phyloP scores from a whole-genome alignment of 2,329 filamentous ascomycete genomes.

The Atkinsonella hypoxylon region DNA sequence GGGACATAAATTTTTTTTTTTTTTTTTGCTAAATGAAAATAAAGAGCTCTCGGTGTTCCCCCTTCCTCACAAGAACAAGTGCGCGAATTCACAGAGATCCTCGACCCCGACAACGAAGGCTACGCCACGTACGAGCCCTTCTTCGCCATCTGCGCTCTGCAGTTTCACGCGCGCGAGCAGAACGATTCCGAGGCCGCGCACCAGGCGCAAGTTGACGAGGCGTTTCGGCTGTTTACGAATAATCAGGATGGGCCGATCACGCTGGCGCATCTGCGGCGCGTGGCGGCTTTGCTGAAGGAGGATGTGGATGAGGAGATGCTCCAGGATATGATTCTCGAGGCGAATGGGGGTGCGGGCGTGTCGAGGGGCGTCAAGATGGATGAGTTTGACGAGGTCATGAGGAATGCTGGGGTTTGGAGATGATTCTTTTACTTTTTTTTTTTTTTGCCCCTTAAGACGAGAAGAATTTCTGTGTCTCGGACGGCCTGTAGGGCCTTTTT shows the following conservation, averaged over 20 bases:
- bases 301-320: constrained; percentile 73
- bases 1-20: background rate
- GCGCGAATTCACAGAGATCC: constrained; percentile 60
- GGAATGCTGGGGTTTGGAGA: constrained; percentile 69
- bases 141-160: constrained; percentile 77
- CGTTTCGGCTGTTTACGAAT: constrained; percentile 69
- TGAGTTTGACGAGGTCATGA: constrained; percentile 83
- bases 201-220: constrained; percentile 62
- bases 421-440: constrained; percentile 25
- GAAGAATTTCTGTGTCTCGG: too few relatives aligned
- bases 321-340: constrained; percentile 89
- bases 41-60: constrained; percentile 63
- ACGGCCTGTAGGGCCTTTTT: background rate
- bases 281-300: constrained; percentile 74
- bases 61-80: constrained; percentile 55
- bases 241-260: constrained; percentile 52
- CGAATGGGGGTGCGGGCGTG: constrained; percentile 68
- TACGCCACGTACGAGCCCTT: constrained; percentile 72
- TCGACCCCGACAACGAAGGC: constrained; percentile 74
- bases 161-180: constrained; percentile 53
- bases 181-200: constrained; percentile 41
- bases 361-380: constrained; percentile 59
- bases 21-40: background rate
- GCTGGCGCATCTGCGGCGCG: constrained; percentile 61
- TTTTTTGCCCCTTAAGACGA: background rate